Conservation (phyloP, 441 rosid genomes). For the Melianthus villosus region DNA sequence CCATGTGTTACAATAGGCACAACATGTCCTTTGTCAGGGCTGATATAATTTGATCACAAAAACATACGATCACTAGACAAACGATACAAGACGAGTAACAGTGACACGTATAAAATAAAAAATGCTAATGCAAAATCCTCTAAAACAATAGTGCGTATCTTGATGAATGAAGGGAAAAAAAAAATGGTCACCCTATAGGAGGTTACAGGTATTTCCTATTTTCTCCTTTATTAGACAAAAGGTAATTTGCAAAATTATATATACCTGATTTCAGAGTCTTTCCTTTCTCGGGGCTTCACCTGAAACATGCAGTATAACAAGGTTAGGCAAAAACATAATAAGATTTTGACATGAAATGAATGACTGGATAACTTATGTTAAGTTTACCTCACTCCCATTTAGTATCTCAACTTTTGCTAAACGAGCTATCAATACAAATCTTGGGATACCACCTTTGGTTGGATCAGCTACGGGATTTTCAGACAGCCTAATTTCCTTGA, state of each 20-base stretch:
- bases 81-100: no score
- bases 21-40: no score
- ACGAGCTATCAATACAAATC: constrained; percentile 63
- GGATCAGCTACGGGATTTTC: constrained; percentile 72
- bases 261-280: constrained; percentile 93
- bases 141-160: no score
- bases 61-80: no score
- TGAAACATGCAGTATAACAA: constrained; percentile 19
- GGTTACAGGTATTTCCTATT: neutral
- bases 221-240: neutral
- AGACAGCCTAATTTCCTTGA: constrained; percentile 76
- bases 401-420: constrained; percentile 58
- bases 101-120: no score
- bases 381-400: constrained; percentile 87
- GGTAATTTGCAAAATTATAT: neutral
- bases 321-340: constrained; percentile 4
- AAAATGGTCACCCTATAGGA: neutral
- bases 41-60: no score
- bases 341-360: no score
- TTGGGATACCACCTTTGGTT: constrained; percentile 59
- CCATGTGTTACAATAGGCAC: no score
- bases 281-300: constrained; percentile 74
- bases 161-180: no score
- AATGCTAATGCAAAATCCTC: no score
- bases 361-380: constrained; percentile 1